Evolutionary conservation across 2,329 filamentous ascomycete species (phyloP).

Genomic region (Aureobasidium sp.): DNA sequence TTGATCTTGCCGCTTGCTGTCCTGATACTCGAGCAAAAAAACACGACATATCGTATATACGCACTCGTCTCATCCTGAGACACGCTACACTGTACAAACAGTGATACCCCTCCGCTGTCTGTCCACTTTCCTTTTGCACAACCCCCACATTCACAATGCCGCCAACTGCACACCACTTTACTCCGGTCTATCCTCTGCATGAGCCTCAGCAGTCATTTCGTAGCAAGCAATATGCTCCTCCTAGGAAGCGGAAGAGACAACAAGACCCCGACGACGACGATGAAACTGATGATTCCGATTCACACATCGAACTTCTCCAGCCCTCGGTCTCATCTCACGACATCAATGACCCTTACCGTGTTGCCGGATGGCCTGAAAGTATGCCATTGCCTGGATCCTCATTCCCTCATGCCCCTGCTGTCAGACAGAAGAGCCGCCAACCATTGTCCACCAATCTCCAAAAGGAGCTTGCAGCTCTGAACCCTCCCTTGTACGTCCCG

Average conservation of each 20-base stretch:
- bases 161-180: conserved; percentile 12
- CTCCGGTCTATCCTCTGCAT: conserved; percentile 12
- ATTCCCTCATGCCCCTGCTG: conserved; percentile 37
- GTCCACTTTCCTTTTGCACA: neutral
- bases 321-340: conserved; percentile 17
- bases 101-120: neutral
- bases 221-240: conserved; percentile 14
- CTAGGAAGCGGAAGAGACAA: conserved; percentile 18
- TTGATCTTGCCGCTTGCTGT: neutral
- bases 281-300: conserved; percentile 24
- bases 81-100: neutral
- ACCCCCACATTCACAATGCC: conserved; percentile 4
- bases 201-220: conserved; percentile 12
- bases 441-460: conserved; percentile 22
- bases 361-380: conserved; percentile 35
- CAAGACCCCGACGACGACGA: conserved; percentile 11
- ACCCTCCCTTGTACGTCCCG: conserved; percentile 33
- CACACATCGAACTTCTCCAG: neutral
- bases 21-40: neutral
- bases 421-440: conserved; percentile 16
- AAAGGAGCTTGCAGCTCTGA: conserved; percentile 33
- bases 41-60: neutral
- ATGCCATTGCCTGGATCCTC: conserved; percentile 32
- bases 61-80: neutral
- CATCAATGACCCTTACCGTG: conserved; percentile 28